Evolutionary conservation across 129 eudicot genomes (phyloP).

Genomic region (Cynara cardunculus): DNA sequence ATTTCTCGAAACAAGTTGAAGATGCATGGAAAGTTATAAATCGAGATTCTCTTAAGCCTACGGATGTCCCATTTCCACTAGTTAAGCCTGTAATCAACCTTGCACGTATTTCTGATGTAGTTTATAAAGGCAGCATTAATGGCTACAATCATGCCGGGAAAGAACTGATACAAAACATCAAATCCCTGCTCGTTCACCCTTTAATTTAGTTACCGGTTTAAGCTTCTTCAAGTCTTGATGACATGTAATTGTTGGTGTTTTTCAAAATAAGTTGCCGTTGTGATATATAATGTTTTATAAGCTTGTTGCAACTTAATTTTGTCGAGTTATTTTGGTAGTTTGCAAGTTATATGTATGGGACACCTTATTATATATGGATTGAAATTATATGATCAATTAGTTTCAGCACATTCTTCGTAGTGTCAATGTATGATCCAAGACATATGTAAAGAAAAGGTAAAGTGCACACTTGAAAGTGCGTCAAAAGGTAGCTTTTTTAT

Average conservation of each 20-base stretch:
- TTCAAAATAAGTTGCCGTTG: not conserved
- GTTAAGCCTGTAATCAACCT: slow-evolving; percentile 5
- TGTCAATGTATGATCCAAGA: no score
- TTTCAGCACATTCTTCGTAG: no score
- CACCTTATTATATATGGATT: no score
- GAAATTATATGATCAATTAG: no score
- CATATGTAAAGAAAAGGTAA: no score
- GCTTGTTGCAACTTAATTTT: not conserved
- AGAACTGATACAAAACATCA: not conserved
- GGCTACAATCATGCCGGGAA: slow-evolving; percentile 8
- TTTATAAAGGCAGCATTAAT: not conserved
- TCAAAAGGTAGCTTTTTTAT: no score
- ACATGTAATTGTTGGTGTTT: no score
- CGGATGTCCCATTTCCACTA: slow-evolving; percentile 1
- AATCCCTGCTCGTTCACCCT: slow-evolving; percentile 10
- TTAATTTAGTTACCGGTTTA: no score
- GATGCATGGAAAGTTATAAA: slow-evolving; percentile 17
- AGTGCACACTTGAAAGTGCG: no score
- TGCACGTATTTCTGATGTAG: not conserved
- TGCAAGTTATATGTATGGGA: not conserved
- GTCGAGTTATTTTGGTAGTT: not conserved
- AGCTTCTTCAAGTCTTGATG: no score
- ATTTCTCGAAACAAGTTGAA: not conserved
- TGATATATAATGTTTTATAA: no score
- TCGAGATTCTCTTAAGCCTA: slow-evolving; percentile 16